These are phyloP conservation scores for Thermothielavioides terrestris DNA, from an alignment of 495 filamentous ascomycete species.

Conservation along the genomic window DNA sequence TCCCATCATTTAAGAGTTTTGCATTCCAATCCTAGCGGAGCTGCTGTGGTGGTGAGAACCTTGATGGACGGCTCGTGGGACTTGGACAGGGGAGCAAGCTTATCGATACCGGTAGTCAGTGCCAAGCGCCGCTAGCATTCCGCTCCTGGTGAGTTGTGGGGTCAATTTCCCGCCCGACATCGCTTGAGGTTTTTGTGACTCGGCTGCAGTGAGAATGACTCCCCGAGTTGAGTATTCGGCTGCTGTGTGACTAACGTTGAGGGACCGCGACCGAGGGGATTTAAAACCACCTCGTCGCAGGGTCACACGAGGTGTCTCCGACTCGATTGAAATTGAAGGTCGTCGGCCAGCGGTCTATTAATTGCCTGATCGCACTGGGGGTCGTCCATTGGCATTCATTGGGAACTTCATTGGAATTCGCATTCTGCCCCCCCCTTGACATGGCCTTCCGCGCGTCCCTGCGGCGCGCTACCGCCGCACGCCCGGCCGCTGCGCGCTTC, in stretches of 20 bases:
- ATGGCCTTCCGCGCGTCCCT: conserved; percentile 27
- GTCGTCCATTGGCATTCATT: too few relatives aligned
- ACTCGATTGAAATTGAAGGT: not conserved
- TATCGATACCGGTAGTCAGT: conserved; percentile 1
- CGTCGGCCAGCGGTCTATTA: not conserved
- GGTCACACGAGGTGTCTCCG: not conserved
- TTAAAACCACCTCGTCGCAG: not conserved
- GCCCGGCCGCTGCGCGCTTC: conserved; percentile 18
- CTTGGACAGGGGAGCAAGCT: too few relatives aligned
- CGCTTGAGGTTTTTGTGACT: not conserved
- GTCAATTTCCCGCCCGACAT: not conserved
- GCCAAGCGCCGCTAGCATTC: too few relatives aligned
- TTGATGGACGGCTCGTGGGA: not conserved
- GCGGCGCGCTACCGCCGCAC: conserved; percentile 17
- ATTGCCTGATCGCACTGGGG: too few relatives aligned
- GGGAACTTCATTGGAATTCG: too few relatives aligned
- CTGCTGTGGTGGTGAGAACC: not conserved
- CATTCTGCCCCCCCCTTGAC: not conserved
- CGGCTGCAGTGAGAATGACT: not conserved
- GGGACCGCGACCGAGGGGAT: not conserved
- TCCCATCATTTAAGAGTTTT: too few relatives aligned
- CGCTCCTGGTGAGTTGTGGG: not conserved
- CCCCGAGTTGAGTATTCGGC: not conserved
- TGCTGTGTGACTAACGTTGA: not conserved
- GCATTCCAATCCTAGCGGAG: too few relatives aligned